Conservation (phyloP, 2,329 filamentous ascomycete species). For the Cephalotrichum gorgonifer region DNA sequence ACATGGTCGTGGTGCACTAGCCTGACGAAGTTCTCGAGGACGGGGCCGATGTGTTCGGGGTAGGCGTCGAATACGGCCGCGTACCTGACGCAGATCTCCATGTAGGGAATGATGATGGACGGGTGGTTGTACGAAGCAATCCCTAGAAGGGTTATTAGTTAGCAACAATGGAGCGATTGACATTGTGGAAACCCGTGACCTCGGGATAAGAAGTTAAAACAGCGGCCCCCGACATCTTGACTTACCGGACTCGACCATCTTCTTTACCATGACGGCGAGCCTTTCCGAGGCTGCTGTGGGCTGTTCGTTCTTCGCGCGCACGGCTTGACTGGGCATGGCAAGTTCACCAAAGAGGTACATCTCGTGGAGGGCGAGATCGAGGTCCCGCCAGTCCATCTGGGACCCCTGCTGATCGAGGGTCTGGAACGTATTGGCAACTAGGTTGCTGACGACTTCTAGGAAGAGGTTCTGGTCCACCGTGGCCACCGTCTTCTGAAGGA, state of each 20-base stretch:
- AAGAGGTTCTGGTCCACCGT: slow-evolving; percentile 82
- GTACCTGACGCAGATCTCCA: slow-evolving; percentile 97
- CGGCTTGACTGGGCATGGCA: slow-evolving; percentile 74
- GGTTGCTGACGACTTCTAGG: slow-evolving; percentile 74
- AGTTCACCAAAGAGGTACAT: slow-evolving; percentile 95
- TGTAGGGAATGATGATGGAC: slow-evolving; percentile 87
- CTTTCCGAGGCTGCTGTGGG: slow-evolving; percentile 70
- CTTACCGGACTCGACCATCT: slow-evolving; percentile 87
- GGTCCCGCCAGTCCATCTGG: slow-evolving; percentile 84
- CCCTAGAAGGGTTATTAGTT: slow-evolving; percentile 33
- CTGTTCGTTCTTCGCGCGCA: slow-evolving; percentile 78
- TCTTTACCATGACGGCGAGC: slow-evolving; percentile 84
- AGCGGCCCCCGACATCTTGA: no score
- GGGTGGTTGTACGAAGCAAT: slow-evolving; percentile 82
- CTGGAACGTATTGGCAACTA: slow-evolving; percentile 82
- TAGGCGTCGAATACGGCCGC: slow-evolving; percentile 86
- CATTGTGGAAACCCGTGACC: slow-evolving; percentile 9
- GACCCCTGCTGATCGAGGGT: slow-evolving; percentile 63
- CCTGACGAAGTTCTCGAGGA: slow-evolving; percentile 83
- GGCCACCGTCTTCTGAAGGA: slow-evolving; percentile 86
- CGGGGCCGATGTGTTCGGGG: slow-evolving; percentile 68
- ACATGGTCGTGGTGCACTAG: slow-evolving; percentile 82
- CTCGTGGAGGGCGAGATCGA: slow-evolving; percentile 88
- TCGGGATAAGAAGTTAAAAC: not conserved
- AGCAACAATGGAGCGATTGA: slow-evolving; percentile 5